Percentiles rank a stretch among this genome's conserved stretches.
These are phyloP conservation scores for Aureobasidium sp. DNA, from an alignment of 2,329 filamentous ascomycete species.

Conservation along the genomic window DNA sequence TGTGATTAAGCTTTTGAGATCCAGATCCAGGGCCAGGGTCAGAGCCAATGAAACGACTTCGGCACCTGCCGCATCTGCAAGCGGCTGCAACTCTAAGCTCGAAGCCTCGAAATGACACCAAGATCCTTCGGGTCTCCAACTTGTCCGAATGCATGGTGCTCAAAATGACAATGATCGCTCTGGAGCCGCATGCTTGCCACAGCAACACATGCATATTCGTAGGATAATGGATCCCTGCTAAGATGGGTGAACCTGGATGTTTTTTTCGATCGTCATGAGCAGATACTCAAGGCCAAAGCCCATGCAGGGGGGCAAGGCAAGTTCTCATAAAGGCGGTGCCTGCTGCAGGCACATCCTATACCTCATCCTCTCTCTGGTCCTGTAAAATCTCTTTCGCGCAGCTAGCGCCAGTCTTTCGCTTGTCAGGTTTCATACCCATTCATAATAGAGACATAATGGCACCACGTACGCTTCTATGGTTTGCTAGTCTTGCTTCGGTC, in stretches of 20 bases:
- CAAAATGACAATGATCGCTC: background rate
- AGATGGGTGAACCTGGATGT: background rate
- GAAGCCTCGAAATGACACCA: background rate
- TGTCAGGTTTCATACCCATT: background rate
- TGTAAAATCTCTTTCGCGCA: background rate
- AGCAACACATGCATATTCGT: slow-evolving; percentile 6
- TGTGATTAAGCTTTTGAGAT: background rate
- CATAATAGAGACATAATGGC: background rate
- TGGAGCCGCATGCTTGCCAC: slow-evolving; percentile 5
- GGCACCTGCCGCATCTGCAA: background rate
- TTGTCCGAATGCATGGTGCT: background rate
- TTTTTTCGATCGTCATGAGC: background rate
- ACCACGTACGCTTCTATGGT: background rate
- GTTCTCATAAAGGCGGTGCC: background rate
- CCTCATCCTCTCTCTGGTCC: background rate
- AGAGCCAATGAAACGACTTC: background rate
- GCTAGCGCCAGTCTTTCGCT: background rate
- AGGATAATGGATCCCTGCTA: background rate
- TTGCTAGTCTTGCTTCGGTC: background rate
- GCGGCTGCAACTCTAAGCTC: background rate
- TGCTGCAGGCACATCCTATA: background rate
- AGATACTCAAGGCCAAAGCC: background rate
- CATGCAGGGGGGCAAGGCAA: slow-evolving; percentile 1
- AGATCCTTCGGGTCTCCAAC: background rate
- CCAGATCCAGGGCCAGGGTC: background rate